These are phyloP conservation scores for Paecilomyces dactylethromorphus DNA, from an alignment of 2,329 filamentous ascomycete genomes.

Conservation along the genomic window DNA sequence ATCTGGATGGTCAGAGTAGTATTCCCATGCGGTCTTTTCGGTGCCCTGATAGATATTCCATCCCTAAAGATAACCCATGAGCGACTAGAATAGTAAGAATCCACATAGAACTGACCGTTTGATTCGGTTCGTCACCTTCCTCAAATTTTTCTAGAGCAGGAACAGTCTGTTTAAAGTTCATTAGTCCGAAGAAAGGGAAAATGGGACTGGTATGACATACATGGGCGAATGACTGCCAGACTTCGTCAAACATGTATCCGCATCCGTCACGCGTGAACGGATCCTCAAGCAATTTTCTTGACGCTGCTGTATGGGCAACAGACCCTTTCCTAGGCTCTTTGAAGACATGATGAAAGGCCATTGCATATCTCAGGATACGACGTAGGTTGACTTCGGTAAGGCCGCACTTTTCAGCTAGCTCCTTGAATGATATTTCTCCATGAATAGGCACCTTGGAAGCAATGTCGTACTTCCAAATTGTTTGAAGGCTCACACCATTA, in stretches of 20 bases:
- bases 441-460: conserved; percentile 8
- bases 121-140: neutral
- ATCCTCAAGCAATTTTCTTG: conserved; percentile 2
- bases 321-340: conserved; percentile 5
- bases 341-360: conserved; percentile 8
- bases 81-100: neutral
- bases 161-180: neutral
- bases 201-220: neutral
- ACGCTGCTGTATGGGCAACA: conserved; percentile 9
- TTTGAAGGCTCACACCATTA: neutral
- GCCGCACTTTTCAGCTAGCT: conserved; percentile 6
- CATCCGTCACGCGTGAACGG: neutral
- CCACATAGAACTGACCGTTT: neutral
- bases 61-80: neutral
- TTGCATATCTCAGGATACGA: conserved; percentile 11
- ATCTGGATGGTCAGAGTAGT: neutral
- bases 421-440: conserved; percentile 6
- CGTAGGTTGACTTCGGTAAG: conserved; percentile 6
- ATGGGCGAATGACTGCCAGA: conserved; percentile 1
- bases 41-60: neutral
- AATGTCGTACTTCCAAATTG: conserved; percentile 10
- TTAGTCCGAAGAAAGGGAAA: neutral
- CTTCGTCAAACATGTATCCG: conserved; percentile 5
- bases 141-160: neutral
- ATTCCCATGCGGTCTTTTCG: neutral